Percentiles rank a stretch among this genome's conserved stretches.
phyloP scores from a whole-genome alignment of 305 asterid species.

The Fraxinus platypoda region DNA sequence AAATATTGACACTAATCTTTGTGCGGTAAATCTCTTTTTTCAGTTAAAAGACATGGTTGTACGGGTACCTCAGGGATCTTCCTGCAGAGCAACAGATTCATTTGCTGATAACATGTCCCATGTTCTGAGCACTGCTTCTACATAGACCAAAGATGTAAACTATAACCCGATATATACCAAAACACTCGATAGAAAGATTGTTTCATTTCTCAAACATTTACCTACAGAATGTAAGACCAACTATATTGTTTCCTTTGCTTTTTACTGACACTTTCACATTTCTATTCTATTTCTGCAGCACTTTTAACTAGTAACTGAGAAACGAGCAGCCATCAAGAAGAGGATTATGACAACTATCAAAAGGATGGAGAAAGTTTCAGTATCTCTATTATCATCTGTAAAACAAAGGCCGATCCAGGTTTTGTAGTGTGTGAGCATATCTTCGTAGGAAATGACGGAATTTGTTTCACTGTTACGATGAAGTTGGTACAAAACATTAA shows the following conservation, averaged over 20 bases:
- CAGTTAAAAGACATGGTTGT: conserved; percentile 58
- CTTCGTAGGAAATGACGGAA: neutral
- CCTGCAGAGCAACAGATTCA: conserved; percentile 43
- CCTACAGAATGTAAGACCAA: neutral
- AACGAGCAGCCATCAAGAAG: neutral
- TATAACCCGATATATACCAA: neutral
- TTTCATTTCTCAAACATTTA: neutral
- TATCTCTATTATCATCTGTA: neutral
- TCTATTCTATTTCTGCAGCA: neutral
- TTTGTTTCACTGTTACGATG: neutral
- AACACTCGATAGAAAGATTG: neutral
- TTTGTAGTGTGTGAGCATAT: neutral
- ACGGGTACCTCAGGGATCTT: conserved; percentile 37
- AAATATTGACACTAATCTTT: neutral
- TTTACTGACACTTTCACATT: neutral
- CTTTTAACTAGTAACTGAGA: neutral
- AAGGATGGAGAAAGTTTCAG: neutral
- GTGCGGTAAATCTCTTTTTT: neutral
- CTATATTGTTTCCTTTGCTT: neutral
- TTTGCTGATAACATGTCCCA: conserved; percentile 39
- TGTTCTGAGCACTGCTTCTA: conserved; percentile 38
- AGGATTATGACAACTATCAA: neutral
- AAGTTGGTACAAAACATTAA: neutral
- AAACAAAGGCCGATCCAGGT: neutral
- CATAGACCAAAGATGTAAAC: conserved; percentile 16